phyloP scores from a whole-genome alignment of 331 rosid genomes.

The Pyrus hybrid region DNA sequence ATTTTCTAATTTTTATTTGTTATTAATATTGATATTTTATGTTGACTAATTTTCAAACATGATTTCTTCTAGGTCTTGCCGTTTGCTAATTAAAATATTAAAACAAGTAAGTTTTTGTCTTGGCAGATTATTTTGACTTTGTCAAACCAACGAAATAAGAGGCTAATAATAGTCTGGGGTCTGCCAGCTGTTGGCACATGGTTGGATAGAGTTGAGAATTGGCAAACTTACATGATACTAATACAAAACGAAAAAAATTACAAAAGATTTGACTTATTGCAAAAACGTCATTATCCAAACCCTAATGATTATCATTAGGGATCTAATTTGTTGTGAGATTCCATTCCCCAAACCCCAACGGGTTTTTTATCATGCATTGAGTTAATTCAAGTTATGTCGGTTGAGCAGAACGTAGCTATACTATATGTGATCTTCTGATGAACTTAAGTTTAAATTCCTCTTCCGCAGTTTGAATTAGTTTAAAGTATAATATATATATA shows the following conservation, averaged over 20 bases:
- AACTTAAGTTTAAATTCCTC: no score
- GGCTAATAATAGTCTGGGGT: neutral
- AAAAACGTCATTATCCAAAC: neutral
- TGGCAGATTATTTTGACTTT: neutral
- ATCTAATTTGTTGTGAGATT: neutral
- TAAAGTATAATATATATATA: no score
- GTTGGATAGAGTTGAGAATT: neutral
- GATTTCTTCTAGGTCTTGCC: neutral
- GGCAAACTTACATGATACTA: neutral
- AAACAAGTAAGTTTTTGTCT: neutral
- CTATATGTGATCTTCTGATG: no score
- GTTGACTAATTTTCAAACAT: neutral
- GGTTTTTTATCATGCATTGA: neutral
- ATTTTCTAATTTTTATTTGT: no score
- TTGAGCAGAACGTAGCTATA: no score
- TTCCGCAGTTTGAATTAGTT: no score
- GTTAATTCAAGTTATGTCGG: neutral
- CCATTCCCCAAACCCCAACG: neutral
- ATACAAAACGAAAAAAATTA: neutral
- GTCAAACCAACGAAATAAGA: neutral
- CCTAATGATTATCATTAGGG: neutral
- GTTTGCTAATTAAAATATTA: neutral
- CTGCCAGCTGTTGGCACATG: neutral
- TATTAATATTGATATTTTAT: no score
- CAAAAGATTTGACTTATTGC: neutral